phyloP scores from a whole-genome alignment of 306 rosid genomes.

The Fragaria vesca region DNA sequence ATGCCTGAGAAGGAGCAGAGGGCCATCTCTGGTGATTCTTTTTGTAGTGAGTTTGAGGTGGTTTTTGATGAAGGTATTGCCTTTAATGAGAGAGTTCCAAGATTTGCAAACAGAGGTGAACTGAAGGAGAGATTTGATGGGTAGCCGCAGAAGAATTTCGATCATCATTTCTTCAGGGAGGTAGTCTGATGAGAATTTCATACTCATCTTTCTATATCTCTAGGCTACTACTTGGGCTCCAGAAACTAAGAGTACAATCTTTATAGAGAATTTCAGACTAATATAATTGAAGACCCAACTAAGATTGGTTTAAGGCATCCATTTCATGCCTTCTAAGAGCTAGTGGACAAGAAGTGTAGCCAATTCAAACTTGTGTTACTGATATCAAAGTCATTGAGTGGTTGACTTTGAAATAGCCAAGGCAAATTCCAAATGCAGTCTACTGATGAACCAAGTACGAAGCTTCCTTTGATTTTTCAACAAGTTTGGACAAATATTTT shows the following conservation, averaged over 20 bases:
- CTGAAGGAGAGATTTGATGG: slow-evolving; percentile 8
- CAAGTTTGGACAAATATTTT: neutral
- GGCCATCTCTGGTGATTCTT: neutral
- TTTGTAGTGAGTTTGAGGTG: slow-evolving; percentile 11
- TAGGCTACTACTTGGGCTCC: neutral
- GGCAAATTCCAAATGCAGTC: neutral
- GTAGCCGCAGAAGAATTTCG: slow-evolving; percentile 19
- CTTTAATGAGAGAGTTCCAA: slow-evolving; percentile 16
- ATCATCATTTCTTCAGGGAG: slow-evolving; percentile 4
- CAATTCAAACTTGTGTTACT: neutral
- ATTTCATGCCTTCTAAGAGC: neutral
- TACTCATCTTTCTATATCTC: neutral
- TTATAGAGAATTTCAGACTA: neutral
- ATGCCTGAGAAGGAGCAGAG: slow-evolving; percentile 21
- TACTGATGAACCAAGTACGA: neutral
- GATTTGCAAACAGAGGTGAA: slow-evolving; percentile 14
- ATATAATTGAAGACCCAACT: neutral
- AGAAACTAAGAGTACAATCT: neutral
- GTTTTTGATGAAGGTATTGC: neutral
- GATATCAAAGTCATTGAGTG: neutral
- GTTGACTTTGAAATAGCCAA: neutral
- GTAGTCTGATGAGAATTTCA: neutral
- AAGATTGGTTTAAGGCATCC: slow-evolving; percentile 6
- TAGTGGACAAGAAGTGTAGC: neutral
- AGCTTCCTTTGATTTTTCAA: neutral